Base-by-base conservation (phyloP, 2,329 filamentous ascomycete species). In the Botrytis aclada region DNA sequence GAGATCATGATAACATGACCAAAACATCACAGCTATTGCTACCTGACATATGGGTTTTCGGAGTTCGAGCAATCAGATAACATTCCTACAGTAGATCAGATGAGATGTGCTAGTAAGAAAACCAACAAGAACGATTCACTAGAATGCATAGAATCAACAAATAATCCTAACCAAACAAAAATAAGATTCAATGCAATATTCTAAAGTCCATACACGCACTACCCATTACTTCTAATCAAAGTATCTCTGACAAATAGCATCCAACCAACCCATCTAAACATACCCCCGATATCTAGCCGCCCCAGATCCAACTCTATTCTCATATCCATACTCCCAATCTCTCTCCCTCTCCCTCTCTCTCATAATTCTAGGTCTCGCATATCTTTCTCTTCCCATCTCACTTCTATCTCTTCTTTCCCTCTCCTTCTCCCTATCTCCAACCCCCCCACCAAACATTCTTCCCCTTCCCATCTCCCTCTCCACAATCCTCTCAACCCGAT, bases 301-400 rank as follows among this genome's bases (percentile, higher is more conserved):
- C 6, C 47, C 47, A 32, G 51, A 39, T 5, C 9, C 43, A 32
- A 6, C 22, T 16, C 22, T 32, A 37, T n/a, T 71, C 32, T 63
- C 69, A 65, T 72, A 66, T 18, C 39, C 54, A 67, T 67, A 58
- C 34, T 65, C 70, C 47, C 37, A 47, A 32, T 54, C 62, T 12
- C 62, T 45, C 25, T 69, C 51, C 18, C 32, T 41, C 41, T 70
- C 66, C 29, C 51, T n/a, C 45, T 72, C 47, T 12, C 61, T 41
- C 34, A 58, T 39, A 4, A 45, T 29, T 25, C 32, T 47, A 54
- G 51, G 41, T 47, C 43, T 61, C 20, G 10, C 22, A 71, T 58
- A 41, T 56, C 64, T 56, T 22, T 67, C 64, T 32, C 47, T 41
- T 12, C 41, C 20, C 22, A 29, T 18, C n/a, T 34, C 6, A 16